A percentile compares a stretch with the other conserved stretches of the same genome.
These are phyloP conservation scores for Coemansia sp. DNA, from an alignment of 192 early-diverging fungal genomes.

Conservation along the genomic window DNA sequence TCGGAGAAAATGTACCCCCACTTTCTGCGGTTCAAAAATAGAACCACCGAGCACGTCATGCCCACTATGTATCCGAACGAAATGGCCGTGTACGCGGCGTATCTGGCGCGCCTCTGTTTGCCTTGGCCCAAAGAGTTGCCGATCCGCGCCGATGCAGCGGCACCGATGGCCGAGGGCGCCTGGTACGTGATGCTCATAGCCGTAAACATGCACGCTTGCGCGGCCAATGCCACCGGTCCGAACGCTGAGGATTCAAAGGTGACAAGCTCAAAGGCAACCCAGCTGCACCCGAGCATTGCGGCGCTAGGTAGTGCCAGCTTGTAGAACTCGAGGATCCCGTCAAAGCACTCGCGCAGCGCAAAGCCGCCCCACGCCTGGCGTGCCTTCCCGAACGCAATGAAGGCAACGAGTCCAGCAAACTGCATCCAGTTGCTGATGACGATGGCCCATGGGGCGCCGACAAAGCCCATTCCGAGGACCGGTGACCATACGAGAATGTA, in stretches of 20 bases:
- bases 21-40: constrained; percentile 57
- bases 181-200: constrained; percentile 72
- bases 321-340: constrained; percentile 63
- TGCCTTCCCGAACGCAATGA: constrained; percentile 49
- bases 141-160: constrained; percentile 78
- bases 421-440: constrained; percentile 65
- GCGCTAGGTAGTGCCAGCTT: constrained; percentile 80
- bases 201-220: constrained; percentile 78
- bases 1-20: constrained; percentile 67
- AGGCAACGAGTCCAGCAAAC: constrained; percentile 56
- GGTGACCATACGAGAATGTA: constrained; percentile 55
- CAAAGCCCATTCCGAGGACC: constrained; percentile 57
- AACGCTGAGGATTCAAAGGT: constrained; percentile 75
- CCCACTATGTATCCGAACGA: constrained; percentile 61
- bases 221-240: constrained; percentile 74
- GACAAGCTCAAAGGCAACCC: constrained; percentile 78
- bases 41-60: constrained; percentile 56
- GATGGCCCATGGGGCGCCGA: constrained; percentile 70
- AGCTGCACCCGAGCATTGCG: constrained; percentile 82
- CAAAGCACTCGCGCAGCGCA: constrained; percentile 60
- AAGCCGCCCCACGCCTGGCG: constrained; percentile 80
- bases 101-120: constrained; percentile 57
- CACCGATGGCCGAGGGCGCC: constrained; percentile 65
- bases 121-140: constrained; percentile 70
- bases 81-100: constrained; percentile 60